Evolutionary conservation across 2,329 filamentous ascomycete species (phyloP), one percentile per base, ranked within the genome.

Genomic region (Knoxdaviesia capensis): DNA sequence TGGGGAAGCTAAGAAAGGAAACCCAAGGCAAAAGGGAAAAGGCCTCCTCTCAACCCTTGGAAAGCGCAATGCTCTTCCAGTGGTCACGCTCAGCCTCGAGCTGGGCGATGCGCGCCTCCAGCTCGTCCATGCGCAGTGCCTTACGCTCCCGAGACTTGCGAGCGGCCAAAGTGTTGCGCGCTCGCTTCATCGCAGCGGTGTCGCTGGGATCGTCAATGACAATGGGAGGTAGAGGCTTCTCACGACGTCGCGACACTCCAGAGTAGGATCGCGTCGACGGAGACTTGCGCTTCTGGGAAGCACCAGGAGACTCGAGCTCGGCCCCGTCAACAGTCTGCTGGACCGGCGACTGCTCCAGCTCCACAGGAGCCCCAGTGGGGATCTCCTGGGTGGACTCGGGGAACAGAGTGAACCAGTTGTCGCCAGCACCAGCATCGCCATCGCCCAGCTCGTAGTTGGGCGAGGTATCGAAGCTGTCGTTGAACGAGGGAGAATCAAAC

Each of bases 91-190:
- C 74, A 36, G 68, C 66, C 57, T 77, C 68, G 31, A 88, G 63
- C 55, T 80, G 75, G 11, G 65, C 68, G 52, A 93, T 86, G 52
- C 73, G 68, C 35, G 70, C 69, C 63, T 92, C 81, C 38, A 94
- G 67, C 44, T 77, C 73, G 43, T 82, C 77, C 46, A 88, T 68
- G 50, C 78, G 73, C 56, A 80, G 69, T 44, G 83, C 76, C 65
- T 94, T 94, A 49, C 85, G 79, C 54, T 85, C 79, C 41, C 88
- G 79, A 45, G 86, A 94, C 64, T 94, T 94, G 50, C 88, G 85
- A 52, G 88, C 88, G 11, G 88, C 88, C 57, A 92, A 72, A 6
- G 86, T 93, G 59, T 94, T 96, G 50, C 86, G 80, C 41, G 86
- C 87, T 57, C 88, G 82, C 76, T 94, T 94, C 68, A 87, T 73